Evolutionary conservation across 2,329 filamentous ascomycete species (phyloP), one percentile per base, ranked within the genome.

Genomic region (Epichloe festucae): DNA sequence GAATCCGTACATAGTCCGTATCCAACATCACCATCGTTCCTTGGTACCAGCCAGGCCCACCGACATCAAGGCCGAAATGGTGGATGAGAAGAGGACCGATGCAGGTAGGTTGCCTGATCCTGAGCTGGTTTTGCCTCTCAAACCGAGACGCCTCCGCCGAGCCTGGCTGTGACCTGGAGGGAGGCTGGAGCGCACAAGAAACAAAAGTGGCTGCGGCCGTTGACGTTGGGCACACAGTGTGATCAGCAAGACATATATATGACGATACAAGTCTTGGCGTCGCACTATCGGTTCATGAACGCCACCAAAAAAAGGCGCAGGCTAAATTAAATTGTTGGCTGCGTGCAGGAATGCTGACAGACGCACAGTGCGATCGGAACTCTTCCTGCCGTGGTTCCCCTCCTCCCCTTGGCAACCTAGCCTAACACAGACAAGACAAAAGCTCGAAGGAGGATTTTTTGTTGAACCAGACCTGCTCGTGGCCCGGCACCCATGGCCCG

Each of bases 181-280:
- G 17, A 5, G 19, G 23, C 27, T 31, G 27, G 27, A 8, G 27
- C 3, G 19, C n/a, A 10, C 46, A n/a, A 14, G 38, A 42, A 35
- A 15, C 12, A 23, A 41, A 19, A 34, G 27, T 23, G 21, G 23
- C 31, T 39, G 46, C 31, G n/a, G 27, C 8, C n/a, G 34, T 39
- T 38, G 31, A 39, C 17, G 10, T 3, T 39, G 34, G 46, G 41
- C 19, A 36, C 48, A 50, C 48, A 50, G 48, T 50, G 48, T 41
- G 15, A 34, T 38, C 38, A 43, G 38, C 19, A 52, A 52, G 19
- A 38, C 17, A 17, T 40, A 12, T 40, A 14, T 5, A 15, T 41
- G 50, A 48, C 41, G 39, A 39, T 19, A 38, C 39, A 51, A n/a
- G 48, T 23, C 52, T 53, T 53, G 48, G 52, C 52, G 52, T 50